Percentiles rank a stretch among this genome's conserved stretches.
Evolutionary conservation across 2,329 filamentous ascomycete genomes (phyloP).

Genomic region (Fusarium succisae): DNA sequence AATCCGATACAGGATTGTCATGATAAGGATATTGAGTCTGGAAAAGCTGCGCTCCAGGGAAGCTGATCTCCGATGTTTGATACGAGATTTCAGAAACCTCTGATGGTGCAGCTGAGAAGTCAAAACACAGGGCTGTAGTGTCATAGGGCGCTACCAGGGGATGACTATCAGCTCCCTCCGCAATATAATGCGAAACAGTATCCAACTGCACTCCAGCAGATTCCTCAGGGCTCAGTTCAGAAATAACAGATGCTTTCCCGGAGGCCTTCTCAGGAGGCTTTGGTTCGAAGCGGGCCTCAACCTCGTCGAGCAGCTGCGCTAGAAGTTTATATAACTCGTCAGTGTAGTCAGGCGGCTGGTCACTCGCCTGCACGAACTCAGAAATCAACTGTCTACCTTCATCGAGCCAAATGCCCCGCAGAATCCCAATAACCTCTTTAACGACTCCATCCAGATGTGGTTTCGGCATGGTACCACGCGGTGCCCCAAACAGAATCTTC

Average conservation of each 20-base stretch:
- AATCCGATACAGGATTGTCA: fast-evolving
- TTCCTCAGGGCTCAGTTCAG: background rate
- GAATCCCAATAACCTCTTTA: background rate
- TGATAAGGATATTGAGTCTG: fast-evolving
- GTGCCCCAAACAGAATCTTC: background rate
- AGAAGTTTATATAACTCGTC: background rate
- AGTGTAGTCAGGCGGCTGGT: background rate
- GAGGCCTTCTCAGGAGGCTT: background rate
- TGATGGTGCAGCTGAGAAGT: background rate
- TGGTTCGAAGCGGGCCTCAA: background rate
- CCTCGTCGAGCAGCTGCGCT: background rate
- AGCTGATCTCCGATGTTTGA: background rate
- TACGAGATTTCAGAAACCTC: background rate
- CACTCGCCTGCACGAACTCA: fast-evolving
- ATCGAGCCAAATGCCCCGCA: background rate
- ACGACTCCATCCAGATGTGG: background rate
- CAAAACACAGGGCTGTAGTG: fast-evolving
- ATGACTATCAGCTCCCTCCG: fast-evolving
- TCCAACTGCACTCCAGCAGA: background rate
- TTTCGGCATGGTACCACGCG: background rate
- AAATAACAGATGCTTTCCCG: fast-evolving
- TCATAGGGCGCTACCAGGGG: fast-evolving
- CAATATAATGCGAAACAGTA: fast-evolving
- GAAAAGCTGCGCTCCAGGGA: background rate
- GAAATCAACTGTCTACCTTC: fast-evolving